A percentile compares a stretch with the other conserved stretches of the same genome.
Conservation (phyloP, 2,329 filamentous ascomycete species). For the Monosporascus sp. region DNA sequence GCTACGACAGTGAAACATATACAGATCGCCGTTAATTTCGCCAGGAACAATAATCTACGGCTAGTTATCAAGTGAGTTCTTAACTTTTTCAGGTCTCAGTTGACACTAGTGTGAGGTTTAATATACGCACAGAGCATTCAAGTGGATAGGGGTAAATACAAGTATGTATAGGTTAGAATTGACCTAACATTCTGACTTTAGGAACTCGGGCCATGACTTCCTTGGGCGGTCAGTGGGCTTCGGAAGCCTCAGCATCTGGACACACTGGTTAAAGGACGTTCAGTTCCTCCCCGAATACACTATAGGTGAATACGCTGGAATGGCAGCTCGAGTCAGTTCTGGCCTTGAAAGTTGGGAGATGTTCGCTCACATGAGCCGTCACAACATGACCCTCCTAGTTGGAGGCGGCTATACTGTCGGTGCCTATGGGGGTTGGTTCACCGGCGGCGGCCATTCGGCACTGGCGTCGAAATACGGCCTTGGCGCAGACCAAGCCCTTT, state of each 20-base stretch:
- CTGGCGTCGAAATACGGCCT: constrained; percentile 42
- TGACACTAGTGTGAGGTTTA: no score
- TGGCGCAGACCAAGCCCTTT: constrained; percentile 45
- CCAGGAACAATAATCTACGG: constrained; percentile 32
- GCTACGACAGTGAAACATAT: constrained; percentile 31
- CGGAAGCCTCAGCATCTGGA: constrained; percentile 45
- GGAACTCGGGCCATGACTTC: constrained; percentile 44
- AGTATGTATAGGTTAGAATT: neutral
- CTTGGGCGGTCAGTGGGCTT: constrained; percentile 40
- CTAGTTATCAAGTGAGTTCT: constrained; percentile 31
- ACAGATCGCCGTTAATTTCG: constrained; percentile 36
- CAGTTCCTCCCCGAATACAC: constrained; percentile 28
- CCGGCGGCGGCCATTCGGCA: constrained; percentile 46
- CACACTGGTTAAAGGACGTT: constrained; percentile 41
- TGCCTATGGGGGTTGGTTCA: constrained; percentile 45
- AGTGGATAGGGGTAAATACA: neutral
- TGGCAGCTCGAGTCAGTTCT: constrained; percentile 26
- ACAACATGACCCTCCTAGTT: constrained; percentile 28
- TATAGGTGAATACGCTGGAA: constrained; percentile 23
- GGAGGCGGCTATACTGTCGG: constrained; percentile 30
- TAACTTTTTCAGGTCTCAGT: no score
- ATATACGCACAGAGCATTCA: neutral
- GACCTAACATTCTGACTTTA: constrained; percentile 11
- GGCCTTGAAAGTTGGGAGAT: constrained; percentile 32
- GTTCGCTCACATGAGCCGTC: constrained; percentile 19